Base-by-base conservation (phyloP, 805 yeast species). In the Candida manassasensis region DNA sequence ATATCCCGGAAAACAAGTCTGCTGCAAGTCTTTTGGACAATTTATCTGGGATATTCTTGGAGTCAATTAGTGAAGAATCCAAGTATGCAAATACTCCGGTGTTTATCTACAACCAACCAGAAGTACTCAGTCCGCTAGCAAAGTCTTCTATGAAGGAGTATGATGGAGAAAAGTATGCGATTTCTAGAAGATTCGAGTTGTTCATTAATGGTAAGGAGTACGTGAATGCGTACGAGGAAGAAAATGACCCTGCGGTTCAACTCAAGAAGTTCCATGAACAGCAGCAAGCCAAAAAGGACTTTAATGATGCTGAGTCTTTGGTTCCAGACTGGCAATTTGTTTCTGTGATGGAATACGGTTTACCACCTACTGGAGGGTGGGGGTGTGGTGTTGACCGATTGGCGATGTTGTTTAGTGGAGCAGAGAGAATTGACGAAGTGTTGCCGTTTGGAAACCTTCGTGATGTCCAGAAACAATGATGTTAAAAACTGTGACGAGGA, bases 351-450 rank as follows among this genome's bases (percentile, higher is more conserved):
- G 90, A 86, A 52, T 85, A 81, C 72, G 97, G 96, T 1, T 73
- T 93, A 63, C 97, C 97, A 3, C 98, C 98, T 1, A 90, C 97
- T 3, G 97, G 95, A 2, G 99, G 99, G 0, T 85, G 96, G 85
- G 99, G 98, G 0, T 63, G 95, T 40, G 99, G 99, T 0, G 71
- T 93, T 14, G 99, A 93, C 52, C 60, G 99, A 36, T 57, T 93
- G 24, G 79, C 81, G 35, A 87, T 90, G 97, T 57, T 86, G 13
- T 61, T 90, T 21, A 71, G 83, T 3, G 80, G 75, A 0, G 59
- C 72, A 27, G 63, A 63, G 14, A 65, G 95, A 19, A 88, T 93
- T 12, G 90, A 82, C 35, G 75, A 75, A 9, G 94, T 87, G 1
- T 56, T 87, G 21, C 64, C 82, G 0, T 87, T 87, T 58, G 96